Percentiles rank a stretch among this genome's conserved stretches.
These are phyloP conservation scores for Penicillium ucsense DNA, from an alignment of 495 filamentous ascomycete species.

Conservation along the genomic window DNA sequence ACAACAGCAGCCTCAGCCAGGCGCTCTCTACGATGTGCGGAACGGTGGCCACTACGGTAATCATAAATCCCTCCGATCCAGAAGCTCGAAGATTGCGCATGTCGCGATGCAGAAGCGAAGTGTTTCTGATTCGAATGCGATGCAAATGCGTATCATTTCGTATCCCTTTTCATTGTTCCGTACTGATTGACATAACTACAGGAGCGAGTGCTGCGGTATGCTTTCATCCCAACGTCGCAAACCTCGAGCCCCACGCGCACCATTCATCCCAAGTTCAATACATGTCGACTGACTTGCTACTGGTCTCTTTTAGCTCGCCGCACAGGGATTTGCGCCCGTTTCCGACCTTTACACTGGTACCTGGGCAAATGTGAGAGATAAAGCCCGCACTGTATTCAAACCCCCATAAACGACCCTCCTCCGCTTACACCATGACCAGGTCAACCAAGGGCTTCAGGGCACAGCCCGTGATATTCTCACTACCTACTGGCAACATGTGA, in stretches of 20 bases:
- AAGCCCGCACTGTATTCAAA: no score
- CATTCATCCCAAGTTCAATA: neutral
- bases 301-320: conserved; percentile 46
- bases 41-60: conserved; percentile 86
- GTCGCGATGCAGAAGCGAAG: no score
- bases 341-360: conserved; percentile 84
- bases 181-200: conserved; percentile 23
- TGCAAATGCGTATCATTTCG: neutral
- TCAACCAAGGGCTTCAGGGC: conserved; percentile 89
- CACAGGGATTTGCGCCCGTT: conserved; percentile 70
- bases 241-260: neutral
- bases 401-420: neutral
- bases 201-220: conserved; percentile 76
- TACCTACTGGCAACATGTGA: conserved; percentile 97
- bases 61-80: neutral
- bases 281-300: conserved; percentile 5
- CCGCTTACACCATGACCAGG: conserved; percentile 38
- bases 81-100: no score
- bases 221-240: conserved; percentile 5
- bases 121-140: neutral
- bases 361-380: conserved; percentile 75
- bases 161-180: neutral
- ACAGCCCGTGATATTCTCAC: conserved; percentile 94
- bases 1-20: conserved; percentile 32
- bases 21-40: conserved; percentile 61